Evolutionary conservation across 176 grass and related monocot genomes (phyloP).

Genomic region (Chloris gayana): DNA sequence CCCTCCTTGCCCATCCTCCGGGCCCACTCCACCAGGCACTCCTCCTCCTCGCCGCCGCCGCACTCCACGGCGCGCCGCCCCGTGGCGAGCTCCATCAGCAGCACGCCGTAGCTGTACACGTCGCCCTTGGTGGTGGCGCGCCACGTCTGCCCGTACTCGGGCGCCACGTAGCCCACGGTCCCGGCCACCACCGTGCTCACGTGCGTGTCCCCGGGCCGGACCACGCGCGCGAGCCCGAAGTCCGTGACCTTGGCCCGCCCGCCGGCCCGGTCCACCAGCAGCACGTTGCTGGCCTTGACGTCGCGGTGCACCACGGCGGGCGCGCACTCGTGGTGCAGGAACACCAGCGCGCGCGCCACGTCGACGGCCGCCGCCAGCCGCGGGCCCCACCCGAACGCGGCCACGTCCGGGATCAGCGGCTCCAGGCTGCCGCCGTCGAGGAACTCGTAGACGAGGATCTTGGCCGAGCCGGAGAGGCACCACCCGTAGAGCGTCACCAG

Average conservation of each 20-base stretch:
- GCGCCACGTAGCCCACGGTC: conserved; percentile 96
- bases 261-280: conserved; percentile 60
- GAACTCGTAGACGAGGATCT: conserved; percentile 89
- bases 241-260: conserved; percentile 77
- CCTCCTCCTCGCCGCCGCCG: conserved; percentile 53
- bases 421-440: conserved; percentile 87
- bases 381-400: conserved; percentile 32
- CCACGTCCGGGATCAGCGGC: conserved; percentile 52
- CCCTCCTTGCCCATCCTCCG: conserved; percentile 50
- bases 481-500: conserved; percentile 84
- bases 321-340: conserved; percentile 86
- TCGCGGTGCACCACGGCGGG: conserved; percentile 93
- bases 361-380: conserved; percentile 63
- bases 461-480: conserved; percentile 73
- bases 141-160: conserved; percentile 88
- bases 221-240: conserved; percentile 80
- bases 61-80: conserved; percentile 66
- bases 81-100: conserved; percentile 85
- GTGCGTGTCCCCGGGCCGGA: conserved; percentile 72
- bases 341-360: conserved; percentile 73
- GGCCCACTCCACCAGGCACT: conserved; percentile 77
- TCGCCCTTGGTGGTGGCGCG: conserved; percentile 85
- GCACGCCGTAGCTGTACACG: conserved; percentile 91
- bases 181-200: conserved; percentile 93
- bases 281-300: conserved; percentile 95